phyloP scores from a whole-genome alignment of 768 basidiomycete species.

The Podaxis carcinomalis region DNA sequence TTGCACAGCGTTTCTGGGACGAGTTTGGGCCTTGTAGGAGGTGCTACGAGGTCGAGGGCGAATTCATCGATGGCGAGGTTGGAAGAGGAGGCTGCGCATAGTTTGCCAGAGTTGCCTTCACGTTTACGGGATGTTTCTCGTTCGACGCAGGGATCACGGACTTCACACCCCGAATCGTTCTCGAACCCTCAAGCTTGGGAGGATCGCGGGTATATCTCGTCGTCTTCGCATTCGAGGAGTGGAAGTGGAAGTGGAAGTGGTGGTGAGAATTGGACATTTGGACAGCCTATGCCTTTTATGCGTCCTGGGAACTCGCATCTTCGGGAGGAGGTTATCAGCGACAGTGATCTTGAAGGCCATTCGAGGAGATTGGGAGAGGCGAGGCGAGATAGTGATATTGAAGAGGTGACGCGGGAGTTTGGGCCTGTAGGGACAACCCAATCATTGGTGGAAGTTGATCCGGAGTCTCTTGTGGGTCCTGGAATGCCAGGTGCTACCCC shows the following conservation, averaged over 20 bases:
- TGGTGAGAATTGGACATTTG: slow-evolving; percentile 72
- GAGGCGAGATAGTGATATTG: not conserved
- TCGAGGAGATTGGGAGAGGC: not conserved
- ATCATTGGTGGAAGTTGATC: not conserved
- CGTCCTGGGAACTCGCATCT: slow-evolving; percentile 20
- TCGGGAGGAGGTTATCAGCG: slow-evolving; percentile 1
- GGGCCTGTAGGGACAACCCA: not conserved
- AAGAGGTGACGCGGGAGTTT: slow-evolving; percentile 3
- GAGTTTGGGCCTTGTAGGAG: slow-evolving; percentile 25
- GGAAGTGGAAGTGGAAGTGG: slow-evolving; percentile 42
- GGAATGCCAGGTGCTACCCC: slow-evolving; percentile 1
- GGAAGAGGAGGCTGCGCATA: slow-evolving; percentile 42
- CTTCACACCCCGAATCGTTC: not conserved
- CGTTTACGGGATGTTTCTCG: slow-evolving; percentile 7
- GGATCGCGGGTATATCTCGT: slow-evolving; percentile 25
- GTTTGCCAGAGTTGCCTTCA: slow-evolving; percentile 18
- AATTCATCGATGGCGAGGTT: slow-evolving; percentile 69
- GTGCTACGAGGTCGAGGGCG: slow-evolving; percentile 40
- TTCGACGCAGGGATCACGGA: not conserved
- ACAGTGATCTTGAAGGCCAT: not conserved
- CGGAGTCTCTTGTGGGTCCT: not conserved
- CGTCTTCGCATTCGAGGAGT: slow-evolving; percentile 42
- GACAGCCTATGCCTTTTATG: slow-evolving; percentile 47
- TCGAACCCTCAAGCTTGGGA: slow-evolving; percentile 12
- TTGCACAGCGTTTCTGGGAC: slow-evolving; percentile 56